Conservation (phyloP, 192 early-diverging fungal species). For the Entrophospora sp. region DNA sequence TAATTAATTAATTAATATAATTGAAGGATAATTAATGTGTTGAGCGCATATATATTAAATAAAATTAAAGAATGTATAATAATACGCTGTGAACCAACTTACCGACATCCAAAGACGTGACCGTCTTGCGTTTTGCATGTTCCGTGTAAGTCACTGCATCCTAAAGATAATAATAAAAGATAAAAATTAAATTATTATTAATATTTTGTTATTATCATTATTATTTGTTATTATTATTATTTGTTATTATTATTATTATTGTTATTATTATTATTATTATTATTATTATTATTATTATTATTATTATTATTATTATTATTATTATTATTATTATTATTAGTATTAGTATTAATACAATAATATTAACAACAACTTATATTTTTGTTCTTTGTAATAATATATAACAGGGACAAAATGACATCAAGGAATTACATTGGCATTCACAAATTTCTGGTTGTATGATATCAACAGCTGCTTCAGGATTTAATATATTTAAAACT, state of each 20-base stretch:
- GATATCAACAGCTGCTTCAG: slow-evolving; percentile 72
- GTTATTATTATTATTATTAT: no score
- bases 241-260: no score
- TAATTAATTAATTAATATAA: no score
- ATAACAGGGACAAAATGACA: slow-evolving; percentile 78
- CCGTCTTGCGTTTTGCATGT: slow-evolving; percentile 98
- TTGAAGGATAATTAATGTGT: neutral
- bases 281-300: no score
- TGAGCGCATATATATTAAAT: neutral
- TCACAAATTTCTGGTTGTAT: slow-evolving; percentile 87
- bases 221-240: no score
- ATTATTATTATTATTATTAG: no score
- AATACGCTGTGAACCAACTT: neutral
- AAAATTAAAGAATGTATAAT: no score
- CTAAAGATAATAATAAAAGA: slow-evolving; percentile 16
- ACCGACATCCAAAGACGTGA: slow-evolving; percentile 94
- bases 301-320: no score
- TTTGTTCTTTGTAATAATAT: slow-evolving; percentile 29
- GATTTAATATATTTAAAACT: slow-evolving; percentile 98
- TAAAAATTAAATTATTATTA: no score
- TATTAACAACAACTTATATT: neutral
- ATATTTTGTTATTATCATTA: no score
- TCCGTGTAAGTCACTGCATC: slow-evolving; percentile 87
- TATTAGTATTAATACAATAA: no score
- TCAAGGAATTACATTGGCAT: slow-evolving; percentile 98